Conservation (phyloP, 2,329 filamentous ascomycete genomes). For the Ophiostoma sp. region DNA sequence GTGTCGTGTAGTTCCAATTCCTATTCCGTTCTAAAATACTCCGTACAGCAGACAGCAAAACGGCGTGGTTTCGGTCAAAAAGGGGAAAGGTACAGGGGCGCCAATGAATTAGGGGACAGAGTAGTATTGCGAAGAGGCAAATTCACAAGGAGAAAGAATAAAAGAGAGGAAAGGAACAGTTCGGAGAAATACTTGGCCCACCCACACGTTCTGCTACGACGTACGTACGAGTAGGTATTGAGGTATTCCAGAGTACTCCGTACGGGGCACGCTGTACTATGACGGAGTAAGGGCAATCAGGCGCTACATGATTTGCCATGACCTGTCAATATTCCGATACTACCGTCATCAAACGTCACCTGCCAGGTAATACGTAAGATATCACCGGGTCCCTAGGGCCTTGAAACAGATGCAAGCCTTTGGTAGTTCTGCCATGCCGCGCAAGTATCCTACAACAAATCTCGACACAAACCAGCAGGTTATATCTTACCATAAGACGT, state of each 20-base stretch:
- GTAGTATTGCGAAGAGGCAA: background rate
- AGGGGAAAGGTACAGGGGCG: background rate
- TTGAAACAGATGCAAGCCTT: no score
- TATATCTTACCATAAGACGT: no score
- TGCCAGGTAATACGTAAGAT: background rate
- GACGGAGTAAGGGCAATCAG: no score
- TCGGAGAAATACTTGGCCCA: background rate
- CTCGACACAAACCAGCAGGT: no score
- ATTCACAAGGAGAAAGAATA: background rate
- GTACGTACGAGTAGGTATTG: no score
- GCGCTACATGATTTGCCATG: no score
- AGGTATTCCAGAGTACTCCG: no score
- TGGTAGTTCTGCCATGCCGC: no score
- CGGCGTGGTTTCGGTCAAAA: conserved; percentile 15
- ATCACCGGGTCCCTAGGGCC: background rate
- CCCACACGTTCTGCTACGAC: background rate
- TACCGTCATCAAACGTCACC: background rate
- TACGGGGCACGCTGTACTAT: no score
- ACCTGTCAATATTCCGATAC: no score
- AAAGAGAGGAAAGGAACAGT: background rate
- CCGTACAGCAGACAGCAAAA: background rate
- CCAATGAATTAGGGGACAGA: background rate
- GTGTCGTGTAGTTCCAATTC: background rate
- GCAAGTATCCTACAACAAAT: no score
- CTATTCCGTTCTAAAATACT: background rate